Evolutionary conservation across 768 basidiomycete species (phyloP), one percentile per base, ranked within the genome.

Genomic region (Porpolomopsis calyptriformis): DNA sequence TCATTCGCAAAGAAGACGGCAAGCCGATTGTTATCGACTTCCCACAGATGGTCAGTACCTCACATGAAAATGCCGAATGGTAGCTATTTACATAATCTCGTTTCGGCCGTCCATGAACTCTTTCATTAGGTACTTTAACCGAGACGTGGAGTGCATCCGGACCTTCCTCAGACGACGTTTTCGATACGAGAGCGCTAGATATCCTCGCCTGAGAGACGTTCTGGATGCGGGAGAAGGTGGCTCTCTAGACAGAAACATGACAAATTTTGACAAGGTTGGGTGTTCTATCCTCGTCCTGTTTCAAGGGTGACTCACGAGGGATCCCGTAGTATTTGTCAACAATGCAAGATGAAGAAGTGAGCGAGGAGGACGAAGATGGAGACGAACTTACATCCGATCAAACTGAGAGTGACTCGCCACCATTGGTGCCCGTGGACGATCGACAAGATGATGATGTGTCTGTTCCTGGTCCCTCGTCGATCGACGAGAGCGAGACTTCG

Each of bases 41-140:
- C 61, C 96, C 96, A 6, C 96, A 99, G 68, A 97, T 98, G 94
- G 90, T 98, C 64, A 90, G 86, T 70, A 93, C 88, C 22, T 86
- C 91, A 39, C 96, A 99, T 53, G 78, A 80, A 56, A 96, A 99
- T 60, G 96, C 96, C 4, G 96, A 98, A 68, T 96, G 85, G 90
- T 91, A 54, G 62, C 80, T 53, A 29, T 35, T 27, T 12, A 39
- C 43, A 25, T 37, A 49, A 35, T 41, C 48, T 45, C 49, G 49
- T 45, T 39, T 39, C n/a, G 16, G 10, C 39, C 43, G 46, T 43
- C 45, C 29, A 7, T 7, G 29, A 31, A 27, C 7, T 25, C 38
- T 52, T 23, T n/a, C 48, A 31, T 47, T 51, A 94, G 93, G 89
- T 99, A 96, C 67, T 99, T 99, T 67, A 94, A 98, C 63, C 82